Conservation (phyloP, 805 yeast species). For the Brettanomyces custersianus region DNA sequence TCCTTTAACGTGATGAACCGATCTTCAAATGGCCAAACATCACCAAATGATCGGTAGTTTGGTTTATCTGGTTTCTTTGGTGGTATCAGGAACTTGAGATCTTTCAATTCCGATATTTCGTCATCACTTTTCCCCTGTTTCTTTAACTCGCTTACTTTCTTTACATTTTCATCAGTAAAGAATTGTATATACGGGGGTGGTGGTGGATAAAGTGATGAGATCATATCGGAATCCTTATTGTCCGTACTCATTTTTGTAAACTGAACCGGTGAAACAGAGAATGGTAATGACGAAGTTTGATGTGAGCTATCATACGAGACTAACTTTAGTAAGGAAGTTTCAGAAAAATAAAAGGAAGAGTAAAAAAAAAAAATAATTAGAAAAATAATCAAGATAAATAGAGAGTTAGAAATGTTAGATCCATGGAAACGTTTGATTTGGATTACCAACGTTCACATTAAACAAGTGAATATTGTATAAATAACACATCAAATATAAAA, state of each 20-base stretch:
- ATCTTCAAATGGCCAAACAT: slow-evolving; percentile 77
- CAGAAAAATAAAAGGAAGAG: not conserved
- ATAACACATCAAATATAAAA: too few relatives aligned
- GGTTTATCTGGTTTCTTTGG: slow-evolving; percentile 55
- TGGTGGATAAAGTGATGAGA: slow-evolving; percentile 82
- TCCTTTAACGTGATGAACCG: slow-evolving; percentile 66
- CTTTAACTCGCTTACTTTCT: slow-evolving; percentile 26
- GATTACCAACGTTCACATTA: too few relatives aligned
- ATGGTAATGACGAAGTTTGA: not conserved
- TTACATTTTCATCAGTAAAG: slow-evolving; percentile 64
- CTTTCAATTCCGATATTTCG: slow-evolving; percentile 19
- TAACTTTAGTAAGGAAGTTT: not conserved
- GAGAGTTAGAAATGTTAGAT: too few relatives aligned
- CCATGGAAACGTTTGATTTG: too few relatives aligned
- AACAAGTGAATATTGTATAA: too few relatives aligned
- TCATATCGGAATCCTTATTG: slow-evolving; percentile 12
- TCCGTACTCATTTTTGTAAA: not conserved
- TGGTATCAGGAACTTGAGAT: slow-evolving; percentile 51
- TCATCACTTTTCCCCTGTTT: slow-evolving; percentile 16
- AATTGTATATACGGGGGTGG: slow-evolving; percentile 79
- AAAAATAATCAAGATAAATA: too few relatives aligned
- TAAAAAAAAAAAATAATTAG: too few relatives aligned
- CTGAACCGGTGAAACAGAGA: not conserved
- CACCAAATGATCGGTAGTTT: slow-evolving; percentile 81
- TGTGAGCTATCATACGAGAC: too few relatives aligned